Percentiles rank a stretch among this genome's conserved stretches.
Evolutionary conservation across 805 yeast genomes (phyloP).

Genomic region (Diddensiella caesifluorescens): DNA sequence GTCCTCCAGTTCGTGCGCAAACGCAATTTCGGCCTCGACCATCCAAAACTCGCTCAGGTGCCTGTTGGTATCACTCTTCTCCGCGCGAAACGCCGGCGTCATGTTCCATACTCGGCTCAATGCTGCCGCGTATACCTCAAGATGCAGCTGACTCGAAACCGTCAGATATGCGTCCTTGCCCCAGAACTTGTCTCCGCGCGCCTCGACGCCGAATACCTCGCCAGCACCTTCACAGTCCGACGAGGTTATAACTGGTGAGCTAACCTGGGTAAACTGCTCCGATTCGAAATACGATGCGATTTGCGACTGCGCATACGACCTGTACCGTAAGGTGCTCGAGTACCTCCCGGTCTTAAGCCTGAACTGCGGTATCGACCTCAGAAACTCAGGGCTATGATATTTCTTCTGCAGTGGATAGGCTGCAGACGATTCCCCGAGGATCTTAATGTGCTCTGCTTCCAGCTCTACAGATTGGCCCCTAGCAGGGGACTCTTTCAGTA

Average conservation of each 20-base stretch:
- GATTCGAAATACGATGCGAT: conserved; percentile 50
- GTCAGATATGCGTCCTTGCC: conserved; percentile 61
- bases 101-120: conserved; percentile 80
- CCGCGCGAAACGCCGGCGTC: conserved; percentile 93
- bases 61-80: conserved; percentile 81
- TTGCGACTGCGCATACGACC: conserved; percentile 59
- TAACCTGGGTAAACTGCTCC: conserved; percentile 59
- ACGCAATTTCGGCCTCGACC: conserved; percentile 87
- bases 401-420: conserved; percentile 83
- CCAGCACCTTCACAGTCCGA: conserved; percentile 99
- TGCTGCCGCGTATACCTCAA: conserved; percentile 74
- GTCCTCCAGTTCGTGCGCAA: conserved; percentile 47
- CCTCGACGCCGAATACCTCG: conserved; percentile 63
- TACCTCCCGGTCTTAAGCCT: conserved; percentile 69
- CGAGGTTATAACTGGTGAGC: conserved; percentile 82
- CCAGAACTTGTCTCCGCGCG: conserved; percentile 36
- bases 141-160: conserved; percentile 87
- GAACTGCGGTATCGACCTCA: conserved; percentile 69
- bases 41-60: conserved; percentile 97
- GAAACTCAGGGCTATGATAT: conserved; percentile 54
- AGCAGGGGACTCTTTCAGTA: conserved; percentile 44
- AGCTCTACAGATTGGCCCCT: conserved; percentile 52
- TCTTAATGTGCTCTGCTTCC: conserved; percentile 32
- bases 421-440: conserved; percentile 59
- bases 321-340: conserved; percentile 61